Conservation (phyloP, 495 filamentous ascomycete genomes). For the Lichenothelia convexa region DNA sequence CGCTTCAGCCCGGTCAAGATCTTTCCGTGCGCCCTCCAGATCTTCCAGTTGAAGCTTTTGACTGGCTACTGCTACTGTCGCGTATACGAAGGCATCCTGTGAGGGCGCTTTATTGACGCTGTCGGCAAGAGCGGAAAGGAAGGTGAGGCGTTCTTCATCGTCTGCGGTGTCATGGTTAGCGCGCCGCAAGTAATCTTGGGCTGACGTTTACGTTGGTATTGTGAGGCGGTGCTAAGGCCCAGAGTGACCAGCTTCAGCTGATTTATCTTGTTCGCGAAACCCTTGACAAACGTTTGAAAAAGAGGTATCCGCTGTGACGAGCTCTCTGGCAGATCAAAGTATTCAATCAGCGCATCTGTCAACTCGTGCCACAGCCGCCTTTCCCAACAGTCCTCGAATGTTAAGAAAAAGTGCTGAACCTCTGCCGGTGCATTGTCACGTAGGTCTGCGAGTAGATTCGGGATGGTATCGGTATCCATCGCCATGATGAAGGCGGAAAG, state of each 20-base stretch:
- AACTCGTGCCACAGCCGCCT: conserved; percentile 99
- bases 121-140: conserved; percentile 64
- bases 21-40: conserved; percentile 57
- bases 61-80: conserved; percentile 72
- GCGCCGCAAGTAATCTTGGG: conserved; percentile 5
- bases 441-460: conserved; percentile 80
- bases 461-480: conserved; percentile 74
- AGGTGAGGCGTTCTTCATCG: conserved; percentile 69
- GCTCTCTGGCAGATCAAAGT: conserved; percentile 70
- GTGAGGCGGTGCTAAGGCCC: conserved; percentile 66
- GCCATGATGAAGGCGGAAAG: conserved; percentile 5
- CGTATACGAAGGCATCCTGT: conserved; percentile 93
- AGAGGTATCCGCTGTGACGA: conserved; percentile 67
- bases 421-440: conserved; percentile 69
- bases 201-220: conserved; percentile 54
- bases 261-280: conserved; percentile 96
- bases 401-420: conserved; percentile 70
- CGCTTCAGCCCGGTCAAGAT: conserved; percentile 70
- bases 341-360: conserved; percentile 71
- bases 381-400: conserved; percentile 96
- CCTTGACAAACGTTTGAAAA: conserved; percentile 87
- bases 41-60: conserved; percentile 66
- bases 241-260: conserved; percentile 89
- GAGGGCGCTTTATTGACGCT: conserved; percentile 85
- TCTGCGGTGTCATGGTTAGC: conserved; percentile 29